Percentiles rank a stretch among this genome's conserved stretches.
Evolutionary conservation across 495 filamentous ascomycete genomes (phyloP).

Genomic region (Xylaria scruposa): DNA sequence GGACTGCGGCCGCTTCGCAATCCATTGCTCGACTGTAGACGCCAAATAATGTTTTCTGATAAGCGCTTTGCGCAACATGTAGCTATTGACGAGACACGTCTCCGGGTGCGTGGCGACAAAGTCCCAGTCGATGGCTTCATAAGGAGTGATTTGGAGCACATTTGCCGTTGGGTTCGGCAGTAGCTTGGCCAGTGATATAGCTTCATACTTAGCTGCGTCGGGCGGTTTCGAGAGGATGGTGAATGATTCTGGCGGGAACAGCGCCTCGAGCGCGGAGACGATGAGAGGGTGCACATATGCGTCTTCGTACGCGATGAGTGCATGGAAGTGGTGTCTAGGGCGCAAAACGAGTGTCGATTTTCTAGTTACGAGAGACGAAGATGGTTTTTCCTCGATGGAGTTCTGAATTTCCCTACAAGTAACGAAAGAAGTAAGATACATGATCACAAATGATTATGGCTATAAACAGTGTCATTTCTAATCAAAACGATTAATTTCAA

Average conservation of each 20-base stretch:
- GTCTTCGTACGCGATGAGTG: slow-evolving; percentile 83
- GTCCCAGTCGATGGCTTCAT: slow-evolving; percentile 86
- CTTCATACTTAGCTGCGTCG: slow-evolving; percentile 28
- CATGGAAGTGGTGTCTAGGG: slow-evolving; percentile 62
- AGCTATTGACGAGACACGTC: slow-evolving; percentile 74
- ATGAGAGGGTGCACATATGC: slow-evolving; percentile 85
- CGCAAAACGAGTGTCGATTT: slow-evolving; percentile 36
- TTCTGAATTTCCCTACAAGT: slow-evolving; percentile 33
- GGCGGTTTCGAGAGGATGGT: slow-evolving; percentile 40
- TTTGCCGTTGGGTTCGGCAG: slow-evolving; percentile 49
- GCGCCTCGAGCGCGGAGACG: slow-evolving; percentile 67
- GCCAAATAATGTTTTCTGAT: slow-evolving; percentile 94
- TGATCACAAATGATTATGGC: slow-evolving; percentile 15
- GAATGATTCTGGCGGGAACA: slow-evolving; percentile 58
- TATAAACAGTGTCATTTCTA: slow-evolving; percentile 19
- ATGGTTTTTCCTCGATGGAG: slow-evolving; percentile 23
- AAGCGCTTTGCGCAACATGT: slow-evolving; percentile 95
- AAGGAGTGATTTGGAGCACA: slow-evolving; percentile 82
- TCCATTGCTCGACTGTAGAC: slow-evolving; percentile 78
- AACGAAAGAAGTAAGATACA: slow-evolving; percentile 36
- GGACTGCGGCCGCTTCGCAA: slow-evolving; percentile 78
- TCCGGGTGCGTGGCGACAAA: slow-evolving; percentile 65
- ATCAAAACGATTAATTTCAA: slow-evolving; percentile 13
- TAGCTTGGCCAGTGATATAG: slow-evolving; percentile 40
- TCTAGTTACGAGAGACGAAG: slow-evolving; percentile 22